phyloP scores from a whole-genome alignment of 257 asterid species.

The Prunella vulgaris region DNA sequence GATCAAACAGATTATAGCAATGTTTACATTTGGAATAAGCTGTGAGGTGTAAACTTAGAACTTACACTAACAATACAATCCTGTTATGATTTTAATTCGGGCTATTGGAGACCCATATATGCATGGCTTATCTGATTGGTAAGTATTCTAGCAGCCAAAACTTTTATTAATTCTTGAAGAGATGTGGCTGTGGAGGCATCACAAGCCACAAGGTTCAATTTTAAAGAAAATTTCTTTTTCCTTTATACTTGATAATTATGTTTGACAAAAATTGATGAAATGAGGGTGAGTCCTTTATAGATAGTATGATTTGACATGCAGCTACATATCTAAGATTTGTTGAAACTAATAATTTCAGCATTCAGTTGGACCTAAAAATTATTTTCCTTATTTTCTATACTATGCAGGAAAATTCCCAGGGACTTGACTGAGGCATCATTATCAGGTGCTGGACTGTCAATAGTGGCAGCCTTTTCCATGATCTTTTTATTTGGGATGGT shows the following conservation, averaged over 20 bases:
- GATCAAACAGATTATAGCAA: not conserved
- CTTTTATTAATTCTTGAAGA: not conserved
- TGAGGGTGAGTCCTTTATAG: not conserved
- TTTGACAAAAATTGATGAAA: not conserved
- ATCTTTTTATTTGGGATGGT: constrained; percentile 93
- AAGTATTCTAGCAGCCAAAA: not conserved
- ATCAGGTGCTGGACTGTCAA: constrained; percentile 94
- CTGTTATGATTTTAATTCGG: not conserved
- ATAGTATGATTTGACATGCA: constrained; percentile 3
- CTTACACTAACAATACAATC: not conserved
- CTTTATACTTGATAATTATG: not conserved
- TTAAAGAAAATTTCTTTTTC: not conserved
- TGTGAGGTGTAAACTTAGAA: not conserved
- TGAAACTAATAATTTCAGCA: not conserved
- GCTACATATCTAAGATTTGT: not conserved
- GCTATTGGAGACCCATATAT: not conserved
- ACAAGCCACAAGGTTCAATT: not conserved
- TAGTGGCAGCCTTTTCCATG: constrained; percentile 76
- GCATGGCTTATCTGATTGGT: not conserved
- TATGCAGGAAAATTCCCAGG: constrained; percentile 82
- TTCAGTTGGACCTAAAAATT: constrained; percentile 2
- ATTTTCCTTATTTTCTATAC: constrained; percentile 4
- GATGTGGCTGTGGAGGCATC: not conserved
- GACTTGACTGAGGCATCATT: constrained; percentile 90
- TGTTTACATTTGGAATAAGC: not conserved